Conservation (phyloP, 2,329 filamentous ascomycete genomes). For the Cytospora piceicola region DNA sequence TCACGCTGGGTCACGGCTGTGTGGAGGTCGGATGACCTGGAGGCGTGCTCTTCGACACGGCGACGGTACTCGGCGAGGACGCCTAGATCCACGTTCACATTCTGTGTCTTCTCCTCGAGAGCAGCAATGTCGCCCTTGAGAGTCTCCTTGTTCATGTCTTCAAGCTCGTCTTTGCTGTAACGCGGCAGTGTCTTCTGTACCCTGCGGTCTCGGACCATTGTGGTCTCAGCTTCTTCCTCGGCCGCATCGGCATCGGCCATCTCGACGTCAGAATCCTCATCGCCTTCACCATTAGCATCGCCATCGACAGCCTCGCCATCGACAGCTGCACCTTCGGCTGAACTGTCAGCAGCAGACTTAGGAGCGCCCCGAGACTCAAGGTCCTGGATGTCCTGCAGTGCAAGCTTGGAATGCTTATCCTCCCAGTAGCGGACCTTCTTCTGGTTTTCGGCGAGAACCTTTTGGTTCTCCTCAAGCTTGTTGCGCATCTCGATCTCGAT, state of each 20-base stretch:
- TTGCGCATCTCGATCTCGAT: slow-evolving; percentile 98
- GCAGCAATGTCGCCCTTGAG: slow-evolving; percentile 66
- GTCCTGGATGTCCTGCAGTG: slow-evolving; percentile 79
- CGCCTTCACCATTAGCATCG: slow-evolving; percentile 31
- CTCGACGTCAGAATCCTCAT: slow-evolving; percentile 36
- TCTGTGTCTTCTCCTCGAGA: slow-evolving; percentile 74
- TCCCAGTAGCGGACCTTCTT: slow-evolving; percentile 84
- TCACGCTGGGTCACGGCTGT: slow-evolving; percentile 79
- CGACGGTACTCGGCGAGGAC: slow-evolving; percentile 59
- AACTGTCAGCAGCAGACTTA: slow-evolving; percentile 36
- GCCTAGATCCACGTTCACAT: slow-evolving; percentile 82
- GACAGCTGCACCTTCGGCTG: slow-evolving; percentile 37
- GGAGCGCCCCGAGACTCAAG: slow-evolving; percentile 50
- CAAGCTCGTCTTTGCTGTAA: slow-evolving; percentile 74
- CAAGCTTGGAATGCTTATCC: slow-evolving; percentile 84
- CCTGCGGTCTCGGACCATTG: slow-evolving; percentile 37
- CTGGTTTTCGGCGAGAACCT: slow-evolving; percentile 83
- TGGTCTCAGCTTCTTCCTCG: slow-evolving; percentile 35
- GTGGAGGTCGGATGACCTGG: slow-evolving; percentile 75
- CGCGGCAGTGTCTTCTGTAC: slow-evolving; percentile 67
- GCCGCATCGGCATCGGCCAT: slow-evolving; percentile 36
- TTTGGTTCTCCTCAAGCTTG: slow-evolving; percentile 95
- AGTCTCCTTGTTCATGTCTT: slow-evolving; percentile 65
- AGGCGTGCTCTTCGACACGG: slow-evolving; percentile 45
- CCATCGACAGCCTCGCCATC: slow-evolving; percentile 34